Conservation (phyloP, 192 early-diverging fungal genomes). For the Funneliformis mosseae region DNA sequence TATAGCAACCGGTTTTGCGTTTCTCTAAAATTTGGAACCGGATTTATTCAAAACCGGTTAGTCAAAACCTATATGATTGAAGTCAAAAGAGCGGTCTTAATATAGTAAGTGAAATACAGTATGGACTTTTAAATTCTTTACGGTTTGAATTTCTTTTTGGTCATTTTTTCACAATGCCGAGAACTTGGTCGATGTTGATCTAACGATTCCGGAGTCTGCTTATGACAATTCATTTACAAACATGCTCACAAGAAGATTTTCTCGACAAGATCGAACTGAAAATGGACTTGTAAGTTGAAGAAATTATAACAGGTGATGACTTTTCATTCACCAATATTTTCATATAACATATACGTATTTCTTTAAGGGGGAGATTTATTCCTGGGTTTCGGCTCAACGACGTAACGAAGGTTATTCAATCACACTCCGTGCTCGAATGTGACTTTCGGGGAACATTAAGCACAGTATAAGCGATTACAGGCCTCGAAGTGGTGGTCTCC, state of each 20-base stretch:
- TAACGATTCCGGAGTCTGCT: conserved; percentile 26
- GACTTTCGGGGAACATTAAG: conserved; percentile 35
- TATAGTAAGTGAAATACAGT: conserved; percentile 30
- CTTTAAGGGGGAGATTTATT: conserved; percentile 37
- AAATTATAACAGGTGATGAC: neutral
- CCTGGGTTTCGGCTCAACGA: conserved; percentile 34
- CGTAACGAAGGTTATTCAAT: conserved; percentile 36
- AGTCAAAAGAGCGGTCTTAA: conserved; percentile 12
- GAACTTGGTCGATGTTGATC: conserved; percentile 27
- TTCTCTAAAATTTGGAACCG: no score
- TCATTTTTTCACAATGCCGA: conserved; percentile 24
- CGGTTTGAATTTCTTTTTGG: conserved; percentile 5
- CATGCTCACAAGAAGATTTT: conserved; percentile 36
- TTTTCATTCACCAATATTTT: neutral
- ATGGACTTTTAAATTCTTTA: neutral
- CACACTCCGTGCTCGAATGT: conserved; percentile 31
- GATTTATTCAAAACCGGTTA: no score
- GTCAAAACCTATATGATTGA: conserved; percentile 15
- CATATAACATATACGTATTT: neutral
- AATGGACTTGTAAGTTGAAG: conserved; percentile 36
- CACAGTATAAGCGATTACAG: conserved; percentile 34
- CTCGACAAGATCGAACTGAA: conserved; percentile 31
- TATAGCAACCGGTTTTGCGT: no score
- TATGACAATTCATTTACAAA: conserved; percentile 35
- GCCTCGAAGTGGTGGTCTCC: conserved; percentile 38